Base-by-base conservation (phyloP, 768 basidiomycete genomes). In the Psilocybe cubensis region DNA sequence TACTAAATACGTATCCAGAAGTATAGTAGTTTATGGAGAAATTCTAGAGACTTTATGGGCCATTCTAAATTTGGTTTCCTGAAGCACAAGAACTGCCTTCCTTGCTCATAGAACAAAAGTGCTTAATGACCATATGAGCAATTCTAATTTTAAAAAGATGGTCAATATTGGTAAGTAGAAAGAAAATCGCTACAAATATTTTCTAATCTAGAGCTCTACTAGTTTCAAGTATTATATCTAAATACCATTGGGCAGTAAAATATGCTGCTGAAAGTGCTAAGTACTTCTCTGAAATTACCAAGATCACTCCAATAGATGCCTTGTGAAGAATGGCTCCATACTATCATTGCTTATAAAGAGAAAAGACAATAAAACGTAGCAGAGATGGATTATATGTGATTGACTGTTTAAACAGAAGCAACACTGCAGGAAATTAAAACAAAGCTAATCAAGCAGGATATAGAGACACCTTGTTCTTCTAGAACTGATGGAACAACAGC, bases 41-140 rank as follows among this genome's bases (percentile, higher is more conserved):
- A 72, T 76, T 2, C 25, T 77, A 7, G 74, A 76, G 35, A 72
- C 70, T 0, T 42, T 76, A 0, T 77, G 74, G 74, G 53, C 65
- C 0, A 25, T 54, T 0, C 54, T 75, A 0, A 76, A 76, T 35
- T 58, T 67, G 1, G 62, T 71, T 0, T 68, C 70, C 0, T 24
- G 63, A 0, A 68, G 63, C 10, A 65, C 67, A 0, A 41, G 68
- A 0, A 62, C 60, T 0, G 72, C 73, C 56, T 52, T 65, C 0
- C 12, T 55, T 3, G 62, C 67, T 0, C 70, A 74, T 17, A 8
- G 63, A 0, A 54, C 65, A 2, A 73, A 77, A 47, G 38, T 69
- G 0, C 43, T 71, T 10, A 66, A 76, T 49, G 67, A 70, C 25
- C 59, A 68, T 43, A 73, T 74, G 71, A 56, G 58, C 9, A 69